These are phyloP conservation scores for Nicotiana benthamiana DNA, from an alignment of 257 asterid species.

Conservation along the genomic window DNA sequence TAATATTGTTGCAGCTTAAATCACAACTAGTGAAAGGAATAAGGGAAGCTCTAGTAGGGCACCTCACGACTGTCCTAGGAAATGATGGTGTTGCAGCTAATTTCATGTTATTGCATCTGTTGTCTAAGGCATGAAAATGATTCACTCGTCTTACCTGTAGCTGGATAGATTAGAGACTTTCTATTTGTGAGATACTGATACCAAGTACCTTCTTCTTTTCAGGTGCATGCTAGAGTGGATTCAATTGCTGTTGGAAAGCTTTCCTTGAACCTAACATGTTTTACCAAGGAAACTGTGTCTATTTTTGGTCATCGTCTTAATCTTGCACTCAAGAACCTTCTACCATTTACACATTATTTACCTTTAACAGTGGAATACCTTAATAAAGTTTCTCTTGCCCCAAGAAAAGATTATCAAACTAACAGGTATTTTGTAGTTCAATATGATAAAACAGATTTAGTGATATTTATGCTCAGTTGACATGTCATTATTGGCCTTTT, in stretches of 20 bases:
- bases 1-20: conserved; percentile 37
- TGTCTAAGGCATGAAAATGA: conserved; percentile 54
- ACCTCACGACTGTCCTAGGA: conserved; percentile 73
- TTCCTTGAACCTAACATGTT: conserved; percentile 67
- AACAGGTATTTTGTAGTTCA: conserved; percentile 46
- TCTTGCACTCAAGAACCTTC: conserved; percentile 42
- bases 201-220: conserved; percentile 9
- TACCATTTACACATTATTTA: conserved; percentile 62
- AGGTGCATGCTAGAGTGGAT: conserved; percentile 79
- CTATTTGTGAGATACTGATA: neutral
- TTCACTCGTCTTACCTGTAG: neutral
- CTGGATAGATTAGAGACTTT: neutral
- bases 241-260: conserved; percentile 77
- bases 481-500: neutral
- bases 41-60: conserved; percentile 63
- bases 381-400: conserved; percentile 58
- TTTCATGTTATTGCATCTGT: conserved; percentile 68
- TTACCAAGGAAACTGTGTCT: conserved; percentile 57
- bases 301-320: conserved; percentile 50
- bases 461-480: neutral
- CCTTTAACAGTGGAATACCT: conserved; percentile 70
- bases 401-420: conserved; percentile 74
- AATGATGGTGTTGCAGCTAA: conserved; percentile 81
- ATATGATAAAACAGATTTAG: neutral
- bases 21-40: conserved; percentile 42